Evolutionary conservation across 805 yeast species (phyloP).

Genomic region (Ogataea ramenticola): DNA sequence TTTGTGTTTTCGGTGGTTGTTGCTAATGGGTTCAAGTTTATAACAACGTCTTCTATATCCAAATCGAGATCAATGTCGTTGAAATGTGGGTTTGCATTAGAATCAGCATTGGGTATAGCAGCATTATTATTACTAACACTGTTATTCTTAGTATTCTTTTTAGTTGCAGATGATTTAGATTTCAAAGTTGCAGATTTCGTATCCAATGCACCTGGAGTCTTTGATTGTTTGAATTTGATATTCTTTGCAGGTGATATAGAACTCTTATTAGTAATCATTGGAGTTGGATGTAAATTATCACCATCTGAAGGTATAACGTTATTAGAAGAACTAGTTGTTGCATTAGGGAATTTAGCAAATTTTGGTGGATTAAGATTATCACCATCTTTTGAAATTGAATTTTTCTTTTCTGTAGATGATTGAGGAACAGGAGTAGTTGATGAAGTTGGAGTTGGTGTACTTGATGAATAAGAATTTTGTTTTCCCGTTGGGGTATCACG

Average conservation of each 20-base stretch:
- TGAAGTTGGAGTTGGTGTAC: conserved; percentile 1
- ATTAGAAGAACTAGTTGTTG: conserved; percentile 4
- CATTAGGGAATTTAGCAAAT: conserved; percentile 14
- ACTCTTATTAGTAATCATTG: conserved; percentile 19
- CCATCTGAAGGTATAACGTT: conserved; percentile 30
- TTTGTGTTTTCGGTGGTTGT: not conserved
- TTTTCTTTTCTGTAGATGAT: not conserved
- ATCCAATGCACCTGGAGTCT: not conserved
- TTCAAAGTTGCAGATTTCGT: not conserved
- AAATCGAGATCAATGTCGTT: not conserved
- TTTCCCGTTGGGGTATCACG: conserved; percentile 35
- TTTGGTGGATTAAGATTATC: conserved; percentile 29
- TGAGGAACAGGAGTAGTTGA: conserved; percentile 1
- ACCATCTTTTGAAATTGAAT: not conserved
- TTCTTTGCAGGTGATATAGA: not conserved
- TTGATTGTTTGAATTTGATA: conserved; percentile 1
- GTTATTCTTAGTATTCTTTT: conserved; percentile 3
- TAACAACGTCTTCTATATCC: not conserved
- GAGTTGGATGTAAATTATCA: conserved; percentile 43
- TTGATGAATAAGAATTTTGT: conserved; percentile 11
- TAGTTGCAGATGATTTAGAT: no score
- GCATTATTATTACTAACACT: not conserved
- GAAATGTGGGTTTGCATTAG: no score
- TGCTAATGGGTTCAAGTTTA: not conserved
- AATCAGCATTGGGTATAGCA: not conserved